Base-by-base conservation (phyloP, 192 early-diverging fungal species). In the Entomortierella chlamydospora region DNA sequence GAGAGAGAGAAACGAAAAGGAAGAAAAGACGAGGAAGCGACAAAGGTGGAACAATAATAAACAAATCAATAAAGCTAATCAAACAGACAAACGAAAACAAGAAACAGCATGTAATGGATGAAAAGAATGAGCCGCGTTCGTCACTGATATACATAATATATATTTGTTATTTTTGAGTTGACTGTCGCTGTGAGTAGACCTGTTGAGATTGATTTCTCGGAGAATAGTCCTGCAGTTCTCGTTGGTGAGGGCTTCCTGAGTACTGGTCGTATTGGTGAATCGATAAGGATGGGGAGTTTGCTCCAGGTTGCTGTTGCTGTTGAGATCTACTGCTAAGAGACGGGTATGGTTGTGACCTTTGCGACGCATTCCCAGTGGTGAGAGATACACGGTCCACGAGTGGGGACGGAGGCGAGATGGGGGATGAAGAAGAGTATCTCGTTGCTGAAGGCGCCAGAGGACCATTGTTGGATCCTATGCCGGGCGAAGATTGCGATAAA, bases 231-330 rank as follows among this genome's bases (percentile, higher is more conserved):
- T 50, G 58, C 58, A 23, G 41, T 39, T 61, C 23, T 18, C 43
- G 58, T 45, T 42, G 60, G 5, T 50, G 20, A 1, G 52, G 52
- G 25, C 13, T 20, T 20, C 45, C 15, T 4, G 45, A 47, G 45
- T 62, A 18, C 45, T 62, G 61, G 26, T 62, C 43, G 11, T 62
- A 45, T 20, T 50, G 61, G 2, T 62, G 61, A 4, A 4, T 50
- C 13, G 45, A 37, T 25, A 47, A 18, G 33, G 62, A 29, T 30
- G 43, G 4, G 42, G 42, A 17, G 26, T 15, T 54, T 4, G 23
- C 6, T 23, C 23, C 23, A 28, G 22, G 3, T 63, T 58, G 55
- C 10, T 45, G 54, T 23, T 52, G 52, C 49, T 22, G 63, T 23
- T 55, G 64, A 30, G 61, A 15, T 12, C 57, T 31, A 15, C 57